Base-by-base conservation (phyloP, 352 stramenopile genomes). In the Pythium grandisporangium region DNA sequence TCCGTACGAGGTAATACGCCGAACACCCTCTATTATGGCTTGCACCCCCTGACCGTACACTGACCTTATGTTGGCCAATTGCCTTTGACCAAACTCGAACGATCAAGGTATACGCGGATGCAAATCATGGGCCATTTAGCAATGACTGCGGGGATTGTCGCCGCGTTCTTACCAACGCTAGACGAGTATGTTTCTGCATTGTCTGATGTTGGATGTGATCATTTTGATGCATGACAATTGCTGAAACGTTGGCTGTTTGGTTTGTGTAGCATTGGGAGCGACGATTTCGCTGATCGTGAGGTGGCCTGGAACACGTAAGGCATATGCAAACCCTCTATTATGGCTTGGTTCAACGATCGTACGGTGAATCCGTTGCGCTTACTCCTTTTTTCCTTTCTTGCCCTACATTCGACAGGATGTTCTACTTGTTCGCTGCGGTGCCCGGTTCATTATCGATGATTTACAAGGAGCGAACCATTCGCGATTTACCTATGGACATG, bases 401-500 rank as follows among this genome's bases (percentile, higher is more conserved):
- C n/a, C n/a, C n/a, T n/a, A n/a, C n/a, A 14, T 32, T 8, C 27
- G 8, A 14, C 19, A 50, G 22, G 26, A 33, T 94, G 2, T 71
- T 91, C 45, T 94, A 89, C 42, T 45, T 92, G 26, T 41, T 91
- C 19, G 78, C 81, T 14, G 75, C 79, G 6, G 53, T 94, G 11
- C 81, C 79, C 7, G 78, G 75, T 2, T 63, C 81, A 0, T 30
- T 91, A n/a, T 92, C 78, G 10, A 89, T 91, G 68, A 51, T 92
- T 30, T 93, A 93, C 58, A 93, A 93, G 39, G 81, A 93, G 43
- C 72, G 64, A 8, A 53, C 71, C 11, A 89, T 93, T 50, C 70
- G 73, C 21, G 63, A 86, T 36, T 76, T 89, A 37, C 81, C 81
- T 23, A 85, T 93, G 70, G 74, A 93, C 45, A 85, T 91, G 61